Base-by-base conservation (phyloP, 2,329 filamentous ascomycete genomes). In the Microcyclospora tardicrescens region DNA sequence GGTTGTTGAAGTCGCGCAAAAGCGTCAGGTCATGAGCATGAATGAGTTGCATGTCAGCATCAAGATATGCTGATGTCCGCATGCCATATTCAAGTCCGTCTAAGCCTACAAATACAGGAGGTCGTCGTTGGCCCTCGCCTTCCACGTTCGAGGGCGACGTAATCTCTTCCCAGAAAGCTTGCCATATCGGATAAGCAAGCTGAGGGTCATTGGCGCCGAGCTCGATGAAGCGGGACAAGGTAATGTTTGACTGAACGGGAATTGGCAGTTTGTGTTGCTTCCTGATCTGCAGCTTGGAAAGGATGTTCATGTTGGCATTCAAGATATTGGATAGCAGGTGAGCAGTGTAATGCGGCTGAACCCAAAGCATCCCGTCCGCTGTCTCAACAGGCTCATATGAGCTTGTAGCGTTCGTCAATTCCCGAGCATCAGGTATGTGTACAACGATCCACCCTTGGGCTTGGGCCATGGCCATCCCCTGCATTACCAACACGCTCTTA, bases 391-490 rank as follows among this genome's bases (percentile, higher is more conserved):
- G 76, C 2, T 76, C 70, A 64, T 95, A 98, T 43, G 86, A 79
- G 31, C 84, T 93, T 54, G 81, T 73, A 36, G 77, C 85, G 46
- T 79, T 83, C 46, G 81, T 79, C 35, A 95, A 67, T 40, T 94
- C 87, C 55, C 87, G 79, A 39, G 77, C 89, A 84, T 98, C 86
- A 29, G 91, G 87, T 37, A 96, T 72, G 55, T 84, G 81, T 42
- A 98, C 71, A 34, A 96, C 86, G 33, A 94, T 71, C 85, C 87
- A 96, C 19, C 81, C 73, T 59, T 85, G 84, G 54, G 87, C 59
- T 48, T 89, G 78, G 1, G 77, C 89, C 61, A 87, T 79, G 13
- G 81, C 69, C 72, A 93, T 76, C 30, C 81, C 82, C 64, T 96
- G 87, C 34, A 94, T 67, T 53, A 93, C 61, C 53, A 93, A 64